Base-by-base conservation (phyloP, 345 rosid genomes). In the Psidium friedrichsthalianum region DNA sequence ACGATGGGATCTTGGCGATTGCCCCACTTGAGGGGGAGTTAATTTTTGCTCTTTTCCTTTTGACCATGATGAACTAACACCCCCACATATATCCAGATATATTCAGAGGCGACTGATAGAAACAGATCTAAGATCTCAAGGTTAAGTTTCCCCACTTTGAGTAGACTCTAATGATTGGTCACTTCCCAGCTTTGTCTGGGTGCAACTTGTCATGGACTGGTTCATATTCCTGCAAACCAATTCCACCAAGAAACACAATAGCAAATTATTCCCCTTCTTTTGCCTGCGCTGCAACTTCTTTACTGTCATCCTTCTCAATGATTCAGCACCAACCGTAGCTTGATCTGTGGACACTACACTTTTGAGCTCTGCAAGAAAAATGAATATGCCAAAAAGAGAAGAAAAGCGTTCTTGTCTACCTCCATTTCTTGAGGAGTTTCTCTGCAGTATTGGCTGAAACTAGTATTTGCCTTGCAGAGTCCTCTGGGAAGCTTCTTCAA, bases 201-300 rank as follows among this genome's bases (percentile, higher is more conserved):
- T 83, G 93, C 98, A 84, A 93, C 94, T 88, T 92, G 86, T 91
- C 94, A 91, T 94, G 98, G 14, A 88, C 90, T 80, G 98, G 92
- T 84, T 91, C 91, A 89, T 93, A 92, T 86, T 90, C 96, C 98
- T 94, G 90, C 90, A n/a, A 90, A 51, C 57, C 74, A 61, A 61
- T 61, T 61, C 74, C 82, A 56, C 69, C 82, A 42, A 42, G n/a
- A 81, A 56, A 24, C 84, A 83, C 53, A 55, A 80, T 85, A 56
- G 44, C 27, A 84, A 59, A 55, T 61, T 83, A 69, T 55, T 69
- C 51, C 44, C 22, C 64, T 24, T 29, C 54, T 55, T 56, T 85
- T 83, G 85, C 44, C n/a, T n/a, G n/a, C n/a, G n/a, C 27, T 20
- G 15, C 21, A 51, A 21, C 40, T 29, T 82, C 81, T 86, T 27